Evolutionary conservation across 1,284 basidiomycete genomes (phyloP).

Genomic region (Neotropicomus parvogracilis): DNA sequence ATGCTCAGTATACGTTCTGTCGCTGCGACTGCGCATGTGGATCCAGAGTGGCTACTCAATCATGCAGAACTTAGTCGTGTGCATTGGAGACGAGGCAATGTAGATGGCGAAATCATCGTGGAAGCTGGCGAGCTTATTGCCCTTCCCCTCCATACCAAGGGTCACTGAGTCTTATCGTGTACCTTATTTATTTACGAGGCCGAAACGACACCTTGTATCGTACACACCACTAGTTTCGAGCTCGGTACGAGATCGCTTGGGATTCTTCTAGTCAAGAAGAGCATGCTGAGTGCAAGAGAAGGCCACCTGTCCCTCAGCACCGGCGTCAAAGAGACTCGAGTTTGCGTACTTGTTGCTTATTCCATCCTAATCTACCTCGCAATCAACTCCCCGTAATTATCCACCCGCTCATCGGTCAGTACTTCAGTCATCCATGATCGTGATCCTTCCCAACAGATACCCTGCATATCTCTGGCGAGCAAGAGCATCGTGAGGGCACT

Average conservation of each 20-base stretch:
- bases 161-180: background rate
- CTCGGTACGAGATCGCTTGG: too few relatives aligned
- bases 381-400: background rate
- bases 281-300: too few relatives aligned
- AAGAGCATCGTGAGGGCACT: background rate
- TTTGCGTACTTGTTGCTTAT: background rate
- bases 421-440: background rate
- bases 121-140: background rate
- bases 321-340: conserved; percentile 1
- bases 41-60: conserved; percentile 20
- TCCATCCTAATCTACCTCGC: background rate
- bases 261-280: too few relatives aligned
- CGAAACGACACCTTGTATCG: too few relatives aligned
- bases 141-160: background rate
- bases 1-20: conserved; percentile 20
- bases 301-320: background rate
- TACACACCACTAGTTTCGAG: too few relatives aligned
- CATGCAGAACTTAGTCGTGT: conserved; percentile 22
- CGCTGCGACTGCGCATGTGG: conserved; percentile 16
- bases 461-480: conserved; percentile 1
- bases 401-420: background rate
- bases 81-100: conserved; percentile 10
- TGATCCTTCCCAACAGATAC: background rate
- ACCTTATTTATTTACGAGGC: too few relatives aligned
- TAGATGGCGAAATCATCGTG: conserved; percentile 15